These are phyloP conservation scores for Candida odintsovae DNA, from an alignment of 805 yeast species.

Conservation along the genomic window DNA sequence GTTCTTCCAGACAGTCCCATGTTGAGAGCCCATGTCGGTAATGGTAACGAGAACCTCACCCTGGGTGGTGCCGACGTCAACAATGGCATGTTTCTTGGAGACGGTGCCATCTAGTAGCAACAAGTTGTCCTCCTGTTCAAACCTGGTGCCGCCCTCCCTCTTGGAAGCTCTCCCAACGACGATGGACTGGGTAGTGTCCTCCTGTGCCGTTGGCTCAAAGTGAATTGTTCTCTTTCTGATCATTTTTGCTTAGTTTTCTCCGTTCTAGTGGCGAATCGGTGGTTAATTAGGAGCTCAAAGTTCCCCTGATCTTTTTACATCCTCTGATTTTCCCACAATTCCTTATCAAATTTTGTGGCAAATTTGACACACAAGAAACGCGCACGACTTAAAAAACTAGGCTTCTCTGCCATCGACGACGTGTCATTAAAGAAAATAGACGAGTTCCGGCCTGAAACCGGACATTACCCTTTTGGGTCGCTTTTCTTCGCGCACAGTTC, in stretches of 20 bases:
- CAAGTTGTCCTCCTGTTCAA: constrained; percentile 1
- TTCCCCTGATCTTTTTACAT: neutral
- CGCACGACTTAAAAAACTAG: neutral
- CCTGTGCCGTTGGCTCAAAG: neutral
- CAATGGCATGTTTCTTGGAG: constrained; percentile 5
- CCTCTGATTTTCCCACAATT: neutral
- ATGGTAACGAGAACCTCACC: neutral
- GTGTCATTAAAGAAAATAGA: neutral
- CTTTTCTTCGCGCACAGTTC: neutral
- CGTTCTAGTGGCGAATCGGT: neutral
- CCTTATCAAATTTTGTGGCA: neutral
- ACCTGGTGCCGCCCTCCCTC: neutral
- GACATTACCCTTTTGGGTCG: too few relatives aligned
- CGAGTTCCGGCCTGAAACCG: neutral
- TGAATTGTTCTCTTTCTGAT: neutral
- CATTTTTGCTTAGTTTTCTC: too few relatives aligned
- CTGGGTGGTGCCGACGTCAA: neutral
- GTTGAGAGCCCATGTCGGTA: constrained; percentile 5
- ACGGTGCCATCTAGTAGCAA: constrained; percentile 4
- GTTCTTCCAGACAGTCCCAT: constrained; percentile 7
- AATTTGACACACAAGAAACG: neutral
- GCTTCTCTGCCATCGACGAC: neutral
- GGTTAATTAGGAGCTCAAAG: neutral
- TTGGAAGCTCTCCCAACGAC: constrained; percentile 6
- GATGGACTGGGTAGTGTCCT: neutral